These are phyloP conservation scores for Zymoseptoria crescenta DNA, from an alignment of 2,329 filamentous ascomycete genomes.

Conservation along the genomic window DNA sequence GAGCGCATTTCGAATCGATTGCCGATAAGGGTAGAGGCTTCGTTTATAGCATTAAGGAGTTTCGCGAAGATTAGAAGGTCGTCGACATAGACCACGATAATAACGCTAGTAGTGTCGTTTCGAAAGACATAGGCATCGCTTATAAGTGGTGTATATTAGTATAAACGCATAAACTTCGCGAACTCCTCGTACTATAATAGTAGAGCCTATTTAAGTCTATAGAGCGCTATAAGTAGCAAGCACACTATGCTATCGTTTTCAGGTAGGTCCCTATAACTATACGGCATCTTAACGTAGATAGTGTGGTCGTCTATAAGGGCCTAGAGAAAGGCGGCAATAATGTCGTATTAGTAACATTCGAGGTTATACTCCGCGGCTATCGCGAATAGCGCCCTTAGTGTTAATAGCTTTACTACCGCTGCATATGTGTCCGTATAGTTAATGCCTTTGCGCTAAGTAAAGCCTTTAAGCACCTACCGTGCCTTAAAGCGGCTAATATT, in stretches of 20 bases:
- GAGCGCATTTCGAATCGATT: neutral
- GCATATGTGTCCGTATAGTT: neutral
- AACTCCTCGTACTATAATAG: neutral
- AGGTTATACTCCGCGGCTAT: no score
- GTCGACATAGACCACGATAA: neutral
- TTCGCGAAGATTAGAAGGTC: neutral
- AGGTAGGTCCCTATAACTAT: neutral
- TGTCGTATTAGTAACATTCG: no score
- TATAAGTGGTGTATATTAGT: neutral
- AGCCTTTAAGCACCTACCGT: neutral
- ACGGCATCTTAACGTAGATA: no score
- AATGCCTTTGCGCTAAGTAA: neutral
- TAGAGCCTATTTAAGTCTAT: neutral
- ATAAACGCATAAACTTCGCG: neutral
- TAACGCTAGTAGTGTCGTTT: neutral
- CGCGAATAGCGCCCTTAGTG: no score
- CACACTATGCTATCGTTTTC: neutral
- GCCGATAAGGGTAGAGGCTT: neutral
- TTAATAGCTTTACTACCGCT: no score
- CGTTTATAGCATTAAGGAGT: neutral
- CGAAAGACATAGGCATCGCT: neutral
- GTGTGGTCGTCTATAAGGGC: no score
- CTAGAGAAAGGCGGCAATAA: no score
- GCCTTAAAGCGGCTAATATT: neutral
- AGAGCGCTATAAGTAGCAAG: neutral